Percentiles rank a stretch among this genome's conserved stretches.
These are phyloP conservation scores for Penicillium sp. DNA, from an alignment of 2,329 filamentous ascomycete species.

Conservation along the genomic window DNA sequence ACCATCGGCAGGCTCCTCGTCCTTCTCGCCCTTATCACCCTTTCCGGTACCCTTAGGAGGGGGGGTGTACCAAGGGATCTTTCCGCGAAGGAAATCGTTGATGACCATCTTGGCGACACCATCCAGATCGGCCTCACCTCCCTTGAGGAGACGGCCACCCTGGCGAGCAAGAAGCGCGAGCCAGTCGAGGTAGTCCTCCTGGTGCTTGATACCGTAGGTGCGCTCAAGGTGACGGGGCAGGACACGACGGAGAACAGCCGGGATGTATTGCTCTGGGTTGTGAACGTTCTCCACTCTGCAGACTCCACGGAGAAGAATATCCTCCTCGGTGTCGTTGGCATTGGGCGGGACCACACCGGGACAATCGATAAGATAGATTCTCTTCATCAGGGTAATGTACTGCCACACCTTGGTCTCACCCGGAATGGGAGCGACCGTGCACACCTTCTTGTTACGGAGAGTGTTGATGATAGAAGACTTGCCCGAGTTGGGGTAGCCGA, in stretches of 20 bases:
- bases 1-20: slow-evolving; percentile 41
- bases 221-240: slow-evolving; percentile 86
- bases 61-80: slow-evolving; percentile 93
- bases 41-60: slow-evolving; percentile 62
- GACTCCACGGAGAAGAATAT: slow-evolving; percentile 85
- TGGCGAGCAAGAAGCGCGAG: slow-evolving; percentile 85
- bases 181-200: slow-evolving; percentile 75
- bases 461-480: slow-evolving; percentile 99
- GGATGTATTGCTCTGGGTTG: slow-evolving; percentile 93
- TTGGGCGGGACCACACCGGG: slow-evolving; percentile 94
- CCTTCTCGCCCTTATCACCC: slow-evolving; percentile 50
- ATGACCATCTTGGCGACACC: slow-evolving; percentile 95
- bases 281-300: slow-evolving; percentile 95
- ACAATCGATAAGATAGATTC: slow-evolving; percentile 93
- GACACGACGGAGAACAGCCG: slow-evolving; percentile 74
- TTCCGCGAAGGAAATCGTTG: slow-evolving; percentile 93
- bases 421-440: slow-evolving; percentile 88
- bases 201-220: slow-evolving; percentile 85
- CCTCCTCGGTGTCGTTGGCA: slow-evolving; percentile 76
- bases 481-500: slow-evolving; percentile 89
- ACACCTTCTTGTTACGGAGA: slow-evolving; percentile 88
- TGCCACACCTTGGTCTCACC: slow-evolving; percentile 99
- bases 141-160: slow-evolving; percentile 79
- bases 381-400: slow-evolving; percentile 92
- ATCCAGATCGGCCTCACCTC: slow-evolving; percentile 92